Evolutionary conservation across 1,284 basidiomycete species (phyloP), one percentile per base, ranked within the genome.

Genomic region (Sporisorium reilianum): DNA sequence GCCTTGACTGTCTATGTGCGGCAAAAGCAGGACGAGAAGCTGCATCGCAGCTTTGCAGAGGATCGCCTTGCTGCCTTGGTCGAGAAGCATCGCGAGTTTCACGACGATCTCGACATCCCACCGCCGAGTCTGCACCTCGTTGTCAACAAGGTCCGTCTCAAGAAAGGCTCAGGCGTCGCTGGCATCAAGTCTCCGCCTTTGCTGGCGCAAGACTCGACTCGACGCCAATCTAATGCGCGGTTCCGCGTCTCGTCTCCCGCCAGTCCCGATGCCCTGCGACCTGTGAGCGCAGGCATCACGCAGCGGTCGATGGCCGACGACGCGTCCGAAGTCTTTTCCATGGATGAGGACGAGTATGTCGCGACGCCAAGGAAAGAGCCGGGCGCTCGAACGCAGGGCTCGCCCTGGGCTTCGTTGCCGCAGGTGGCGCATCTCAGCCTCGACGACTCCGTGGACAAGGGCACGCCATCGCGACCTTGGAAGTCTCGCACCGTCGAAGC

Each of bases 101-200:
- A 95, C n/a, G 88, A 88, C 1, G 70, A 88, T 48, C 90, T 95
- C 79, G 95, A 97, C 84, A 88, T 97, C 36, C 93, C 95, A 0
- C 85, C 86, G 26, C 89, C 85, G 9, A 84, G 83, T 16, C 77
- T 87, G 40, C 78, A 85, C 51, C 77, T 84, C 10, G 72, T 80
- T 25, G 78, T 78, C 34, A 76, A 81, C 41, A 78, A 77, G 25
- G 80, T 81, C 3, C 72, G 57, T 18, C 48, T 64, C 22, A 76
- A 62, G 75, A 75, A 80, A 79, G 60, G 72, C 61, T 51, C 75
- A 67, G 49, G 60, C 36, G 55, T 8, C 42, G 56, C 79, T 64
- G 23, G 68, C 60, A 5, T 73, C 72, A 28, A 69, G 41, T 66
- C 84, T 59, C 20, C 63, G 14, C 57, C 76, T 40, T 63, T 80